A percentile compares a stretch with the other conserved stretches of the same genome.
Evolutionary conservation across 495 filamentous ascomycete species (phyloP).

Genomic region (Penicillium cataractarum): DNA sequence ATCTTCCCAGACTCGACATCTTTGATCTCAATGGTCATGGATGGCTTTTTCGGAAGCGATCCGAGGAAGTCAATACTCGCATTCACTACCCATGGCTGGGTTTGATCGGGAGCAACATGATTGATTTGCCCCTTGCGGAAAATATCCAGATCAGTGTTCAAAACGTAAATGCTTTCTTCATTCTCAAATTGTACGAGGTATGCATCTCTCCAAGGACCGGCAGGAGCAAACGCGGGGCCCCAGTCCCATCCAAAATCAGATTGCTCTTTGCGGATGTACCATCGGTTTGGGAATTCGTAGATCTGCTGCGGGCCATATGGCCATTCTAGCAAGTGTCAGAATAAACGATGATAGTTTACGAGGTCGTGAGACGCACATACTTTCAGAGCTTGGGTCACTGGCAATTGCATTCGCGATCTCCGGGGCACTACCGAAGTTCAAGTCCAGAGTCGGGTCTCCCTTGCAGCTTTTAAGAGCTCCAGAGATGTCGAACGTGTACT

Average conservation of each 20-base stretch:
- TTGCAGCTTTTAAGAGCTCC: constrained; percentile 51
- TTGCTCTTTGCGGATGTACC: constrained; percentile 71
- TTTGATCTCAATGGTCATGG: constrained; percentile 56
- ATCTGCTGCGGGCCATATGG: constrained; percentile 46
- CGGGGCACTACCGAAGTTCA: constrained; percentile 61
- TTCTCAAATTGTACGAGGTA: constrained; percentile 58
- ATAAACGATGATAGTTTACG: neutral
- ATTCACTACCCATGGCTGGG: constrained; percentile 67
- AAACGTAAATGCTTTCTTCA: constrained; percentile 49
- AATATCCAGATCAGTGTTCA: constrained; percentile 64
- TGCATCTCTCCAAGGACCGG: constrained; percentile 68
- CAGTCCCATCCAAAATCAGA: constrained; percentile 76
- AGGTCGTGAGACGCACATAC: constrained; percentile 19
- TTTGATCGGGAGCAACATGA: constrained; percentile 62
- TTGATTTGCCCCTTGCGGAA: constrained; percentile 64
- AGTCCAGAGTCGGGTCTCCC: constrained; percentile 42
- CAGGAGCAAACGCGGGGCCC: constrained; percentile 68
- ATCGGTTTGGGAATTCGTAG: constrained; percentile 56
- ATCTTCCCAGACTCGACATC: constrained; percentile 50
- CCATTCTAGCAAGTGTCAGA: constrained; percentile 40
- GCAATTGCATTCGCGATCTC: constrained; percentile 59
- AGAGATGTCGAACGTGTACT: constrained; percentile 70
- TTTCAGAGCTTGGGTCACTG: constrained; percentile 54
- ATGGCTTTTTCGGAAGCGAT: constrained; percentile 48
- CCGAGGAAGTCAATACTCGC: constrained; percentile 69